Evolutionary conservation across 2,329 filamentous ascomycete genomes (phyloP), one percentile per base, ranked within the genome.

Genomic region (Talaromyces piceae): DNA sequence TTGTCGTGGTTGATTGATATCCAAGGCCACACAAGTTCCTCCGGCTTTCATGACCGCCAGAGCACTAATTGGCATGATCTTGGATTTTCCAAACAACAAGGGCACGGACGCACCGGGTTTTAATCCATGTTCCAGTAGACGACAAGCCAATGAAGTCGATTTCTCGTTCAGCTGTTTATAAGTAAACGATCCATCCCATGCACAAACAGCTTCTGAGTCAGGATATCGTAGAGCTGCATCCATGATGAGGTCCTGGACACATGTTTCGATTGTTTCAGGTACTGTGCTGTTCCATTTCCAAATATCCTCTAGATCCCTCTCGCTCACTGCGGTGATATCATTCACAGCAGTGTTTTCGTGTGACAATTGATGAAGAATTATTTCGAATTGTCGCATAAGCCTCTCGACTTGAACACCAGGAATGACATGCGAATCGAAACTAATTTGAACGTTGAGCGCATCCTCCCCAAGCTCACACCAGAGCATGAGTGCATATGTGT

Each of bases 241-340:
- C 3, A 25, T 27, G 43, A 52, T 23, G 11, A 52, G 11, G 25
- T 48, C 27, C 23, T 52, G 50, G 11, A 48, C 3, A 27, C 31
- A 37, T 9, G 16, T 18, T 22, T 48, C 45, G 23, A 48, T 9
- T 5, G 25, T n/a, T 44, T 26, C n/a, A 16, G 50, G 39, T 20
- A 48, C 12, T 27, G 22, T 6, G 27, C 27, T 23, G 22, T 52
- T 52, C 50, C 50, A 52, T 20, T 44, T 16, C 50, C 50, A 52
- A 16, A 52, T 44, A 13, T 47, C 31, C 2, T 44, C 28, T 16
- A 52, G 18, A 41, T 52, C 50, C 23, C 61, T 51, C 1, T 60
- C 57, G 28, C 65, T 67, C n/a, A 63, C 47, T 18, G 67, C 18
- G 22, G 23, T 49, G 8, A 53, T 49, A 39, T 22, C 23, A 4